Base-by-base conservation (phyloP, 768 basidiomycete species). In the Cubamyces lactineus region DNA sequence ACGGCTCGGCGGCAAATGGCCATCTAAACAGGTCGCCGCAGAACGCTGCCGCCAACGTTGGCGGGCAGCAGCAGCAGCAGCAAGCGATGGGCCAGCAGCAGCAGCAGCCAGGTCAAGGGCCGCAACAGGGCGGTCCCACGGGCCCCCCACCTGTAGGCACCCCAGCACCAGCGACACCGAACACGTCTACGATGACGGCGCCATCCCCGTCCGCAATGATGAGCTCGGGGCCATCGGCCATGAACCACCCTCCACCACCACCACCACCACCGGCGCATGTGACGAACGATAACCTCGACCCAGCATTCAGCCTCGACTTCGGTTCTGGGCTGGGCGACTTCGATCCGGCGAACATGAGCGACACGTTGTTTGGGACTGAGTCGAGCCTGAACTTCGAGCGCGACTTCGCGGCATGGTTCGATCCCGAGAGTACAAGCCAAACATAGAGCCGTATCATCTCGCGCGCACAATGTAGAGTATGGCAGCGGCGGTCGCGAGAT, bases 341-440 rank as follows among this genome's bases (percentile, higher is more conserved):
- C 47, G 77, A 76, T 30, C 23, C 69, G n/a, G n/a, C n/a, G 28
- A 63, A 69, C 15, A 58, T 84, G 43, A 78, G 80, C 39, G 12
- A 41, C 40, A 12, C 49, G 11, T 9, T 60, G 2, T 59, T 64
- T 24, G 48, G 48, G 2, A 15, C 53, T 5, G 57, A 50, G 62
- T 24, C 55, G 48, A 65, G 53, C 60, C 73, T 88, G 70, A 84
- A 87, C 68, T 88, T 89, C 65, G 88, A 88, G 72, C 78, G 86
- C 69, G 88, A 89, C 67, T 90, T 90, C 73, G 85, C 86, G 57
- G 85, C 88, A 68, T 90, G 88, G 88, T 89, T 91, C 66, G 86
- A 85, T 69, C 82, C 80, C 6, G 82, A 86, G 55, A 61, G 55
- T 42, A 39, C 60, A 46, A 26, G 21, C 17, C 42, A 53, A 23